Conservation (phyloP, 805 yeast genomes). For the Myxozyma melibiosi region DNA sequence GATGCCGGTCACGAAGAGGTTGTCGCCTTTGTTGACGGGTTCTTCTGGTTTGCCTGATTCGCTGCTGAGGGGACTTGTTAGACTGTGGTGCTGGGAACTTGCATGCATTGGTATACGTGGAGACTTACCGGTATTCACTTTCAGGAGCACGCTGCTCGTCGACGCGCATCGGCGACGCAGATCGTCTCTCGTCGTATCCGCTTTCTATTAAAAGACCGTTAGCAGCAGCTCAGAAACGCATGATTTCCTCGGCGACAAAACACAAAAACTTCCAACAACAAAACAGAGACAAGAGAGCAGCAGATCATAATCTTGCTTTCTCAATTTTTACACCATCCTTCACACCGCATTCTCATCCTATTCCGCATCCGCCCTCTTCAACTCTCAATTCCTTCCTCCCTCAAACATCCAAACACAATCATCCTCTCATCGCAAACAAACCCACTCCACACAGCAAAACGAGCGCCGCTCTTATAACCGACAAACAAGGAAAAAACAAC, state of each 20-base stretch:
- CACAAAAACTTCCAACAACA: background rate
- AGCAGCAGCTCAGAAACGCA: background rate
- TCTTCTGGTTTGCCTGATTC: constrained; percentile 22
- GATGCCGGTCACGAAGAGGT: constrained; percentile 43
- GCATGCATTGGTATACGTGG: too few species aligned
- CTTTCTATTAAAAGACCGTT: constrained; percentile 8
- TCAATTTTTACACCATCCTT: too few species aligned
- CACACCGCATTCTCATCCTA: background rate
- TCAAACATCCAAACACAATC: background rate
- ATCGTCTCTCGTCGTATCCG: constrained; percentile 28
- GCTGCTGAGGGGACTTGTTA: background rate
- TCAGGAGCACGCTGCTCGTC: constrained; percentile 19
- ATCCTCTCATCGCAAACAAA: background rate
- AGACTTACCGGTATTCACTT: constrained; percentile 12
- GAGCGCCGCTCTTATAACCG: too few species aligned
- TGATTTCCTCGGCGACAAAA: background rate
- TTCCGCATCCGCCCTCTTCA: background rate
- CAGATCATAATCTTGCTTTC: too few species aligned
- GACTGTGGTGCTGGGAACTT: background rate
- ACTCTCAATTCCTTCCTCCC: background rate
- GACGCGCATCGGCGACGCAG: constrained; percentile 26
- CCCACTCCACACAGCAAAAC: too few species aligned
- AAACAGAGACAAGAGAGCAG: too few species aligned
- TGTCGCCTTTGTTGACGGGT: constrained; percentile 39
- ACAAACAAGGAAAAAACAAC: background rate